Evolutionary conservation across 164 flowering plant genomes (phyloP), one percentile per base, ranked within the genome.

Genomic region (Platanus orientalis): DNA sequence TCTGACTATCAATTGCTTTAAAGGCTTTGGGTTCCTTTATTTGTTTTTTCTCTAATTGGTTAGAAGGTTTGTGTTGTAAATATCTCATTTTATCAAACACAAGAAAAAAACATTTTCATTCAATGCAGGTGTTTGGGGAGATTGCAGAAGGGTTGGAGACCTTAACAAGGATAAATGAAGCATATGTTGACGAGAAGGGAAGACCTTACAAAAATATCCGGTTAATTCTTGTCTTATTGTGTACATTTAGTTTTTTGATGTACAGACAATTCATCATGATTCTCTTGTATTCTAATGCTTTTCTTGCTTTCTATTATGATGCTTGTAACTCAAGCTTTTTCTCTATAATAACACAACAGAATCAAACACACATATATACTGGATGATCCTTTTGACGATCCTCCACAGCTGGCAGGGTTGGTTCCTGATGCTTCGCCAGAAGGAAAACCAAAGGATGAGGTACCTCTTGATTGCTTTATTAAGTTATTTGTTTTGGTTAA

Each of bases 341-440:
- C n/a, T 10, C 39, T 65, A 47, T 9, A 34, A 17, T 66, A 30
- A 48, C 64, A 68, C 21, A 51, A 65, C 86, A 93, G 98, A 62
- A 84, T 94, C 57, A 94, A 89, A 49, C 99, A 94, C 74, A 89
- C 96, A 0, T 89, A 94, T 62, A 78, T 91, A 42, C 76, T 94
- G 54, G 89, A 89, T 58, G 99, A 94, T 78, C 99, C 97, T 64
- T 91, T 89, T 71, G 99, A 89, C 55, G 99, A 94, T 79, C 97
- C 97, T 68, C 62, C 90, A 0, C 84, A 84, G 72, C 79, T 94
- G 10, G 70, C 80, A 56, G 95, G 80, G 60, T 70, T 86, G 42
- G 83, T 94, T 71, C 96, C 97, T 16, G 90, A 81, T 53, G 87
- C 89, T 53, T 94, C 97, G 17, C 97, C 97, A 21, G 96, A 86